Evolutionary conservation across 257 asterid genomes (phyloP).

Genomic region (Plantago major): DNA sequence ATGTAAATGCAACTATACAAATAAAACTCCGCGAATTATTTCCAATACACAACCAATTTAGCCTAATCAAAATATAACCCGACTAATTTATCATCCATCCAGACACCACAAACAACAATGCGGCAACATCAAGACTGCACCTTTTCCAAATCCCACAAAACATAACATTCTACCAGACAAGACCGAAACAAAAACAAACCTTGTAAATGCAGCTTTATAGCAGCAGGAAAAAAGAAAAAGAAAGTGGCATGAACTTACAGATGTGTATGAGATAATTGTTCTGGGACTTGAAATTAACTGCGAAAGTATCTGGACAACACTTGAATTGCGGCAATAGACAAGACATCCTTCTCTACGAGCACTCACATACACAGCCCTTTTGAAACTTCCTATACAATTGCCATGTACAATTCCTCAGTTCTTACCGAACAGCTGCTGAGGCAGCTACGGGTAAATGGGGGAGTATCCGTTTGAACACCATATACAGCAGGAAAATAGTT

Average conservation of each 20-base stretch:
- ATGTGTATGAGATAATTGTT: slow-evolving; percentile 35
- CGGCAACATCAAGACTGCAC: slow-evolving; percentile 20
- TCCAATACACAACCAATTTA: slow-evolving; percentile 15
- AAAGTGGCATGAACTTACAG: slow-evolving; percentile 31
- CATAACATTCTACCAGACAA: background rate
- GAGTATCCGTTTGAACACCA: background rate
- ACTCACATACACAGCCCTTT: slow-evolving; percentile 20
- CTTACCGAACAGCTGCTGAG: background rate
- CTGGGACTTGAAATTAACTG: slow-evolving; percentile 54
- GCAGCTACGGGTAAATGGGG: slow-evolving; percentile 17
- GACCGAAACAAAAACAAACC: slow-evolving; percentile 1
- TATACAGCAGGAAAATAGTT: background rate
- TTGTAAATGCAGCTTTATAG: background rate
- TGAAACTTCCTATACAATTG: slow-evolving; percentile 16
- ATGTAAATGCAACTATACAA: no score
- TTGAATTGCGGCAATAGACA: slow-evolving; percentile 91
- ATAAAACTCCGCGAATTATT: background rate
- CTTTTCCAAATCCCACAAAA: slow-evolving; percentile 14
- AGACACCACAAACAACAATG: background rate
- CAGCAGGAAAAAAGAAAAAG: background rate
- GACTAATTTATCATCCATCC: no score
- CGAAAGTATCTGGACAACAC: slow-evolving; percentile 81
- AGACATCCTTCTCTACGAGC: slow-evolving; percentile 53
- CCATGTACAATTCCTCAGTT: background rate
- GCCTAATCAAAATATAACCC: slow-evolving; percentile 1